Evolutionary conservation across 495 filamentous ascomycete genomes (phyloP), one percentile per base, ranked within the genome.

Genomic region (Penicillium lividum): DNA sequence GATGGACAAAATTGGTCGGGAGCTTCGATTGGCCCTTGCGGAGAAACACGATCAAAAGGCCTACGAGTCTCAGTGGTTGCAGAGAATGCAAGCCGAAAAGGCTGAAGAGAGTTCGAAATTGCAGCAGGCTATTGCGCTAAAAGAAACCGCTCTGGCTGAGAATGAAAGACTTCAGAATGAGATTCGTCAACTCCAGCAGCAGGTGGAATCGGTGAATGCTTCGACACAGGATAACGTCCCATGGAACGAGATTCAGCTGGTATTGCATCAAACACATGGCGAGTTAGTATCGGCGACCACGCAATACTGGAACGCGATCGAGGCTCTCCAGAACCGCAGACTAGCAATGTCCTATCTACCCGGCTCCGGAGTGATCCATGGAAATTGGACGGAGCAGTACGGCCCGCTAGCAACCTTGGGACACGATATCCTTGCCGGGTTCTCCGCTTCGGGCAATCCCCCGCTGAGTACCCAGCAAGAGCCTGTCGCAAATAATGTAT

Each of bases 241-340:
- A 34, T 62, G 46, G 60, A 55, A 58, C 49, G 56, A 62, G 53
- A 58, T 62, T 51, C 45, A 58, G 60, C 56, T 44, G 33, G 9
- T 46, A 6, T 53, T 58, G 33, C 46, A 62, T 55, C 46, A 62
- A 38, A 47, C 50, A 54, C 55, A 62, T n/a, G 45, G 44, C 45
- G 55, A 58, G 10, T 51, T 62, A 34, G 51, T 62, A 10, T 58
- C 50, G 0, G 51, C 50, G 45, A 53, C 60, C 43, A 58, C 55
- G 29, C 45, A 29, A 53, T 62, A 51, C 52, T 52, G 47, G 53
- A 61, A 33, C 28, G 38, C 40, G 42, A 52, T 57, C 42, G 53
- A 53, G 13, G 53, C 44, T 22, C 38, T 60, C 42, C 58, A 56
- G 34, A 60, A 60, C 58, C 47, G 40, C 50, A 16, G 51, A 57